Conservation (phyloP, 306 rosid species). For the Prunus kanzakura region DNA sequence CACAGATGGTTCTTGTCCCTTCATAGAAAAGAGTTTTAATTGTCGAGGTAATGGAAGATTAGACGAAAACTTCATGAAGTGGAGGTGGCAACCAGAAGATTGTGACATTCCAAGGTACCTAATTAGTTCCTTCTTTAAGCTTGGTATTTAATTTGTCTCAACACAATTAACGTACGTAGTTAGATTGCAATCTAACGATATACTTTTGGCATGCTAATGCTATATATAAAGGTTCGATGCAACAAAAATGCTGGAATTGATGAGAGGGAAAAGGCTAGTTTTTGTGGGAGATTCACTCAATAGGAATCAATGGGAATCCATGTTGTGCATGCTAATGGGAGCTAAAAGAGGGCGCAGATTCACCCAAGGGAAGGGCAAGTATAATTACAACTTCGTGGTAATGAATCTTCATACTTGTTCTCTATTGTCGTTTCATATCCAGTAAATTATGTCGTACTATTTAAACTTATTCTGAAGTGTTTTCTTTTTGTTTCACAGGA, state of each 20-base stretch:
- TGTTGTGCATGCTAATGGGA: conserved; percentile 75
- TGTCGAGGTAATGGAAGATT: background rate
- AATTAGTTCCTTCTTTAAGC: background rate
- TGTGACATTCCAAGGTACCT: background rate
- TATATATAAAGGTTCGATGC: conserved; percentile 65
- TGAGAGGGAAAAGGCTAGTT: conserved; percentile 88
- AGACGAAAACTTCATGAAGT: conserved; percentile 19
- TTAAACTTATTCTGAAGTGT: conserved; percentile 1
- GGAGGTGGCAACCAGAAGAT: conserved; percentile 45
- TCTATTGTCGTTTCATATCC: conserved; percentile 5
- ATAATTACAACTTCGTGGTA: conserved; percentile 87
- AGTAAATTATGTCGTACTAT: conserved; percentile 1
- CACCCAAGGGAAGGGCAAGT: conserved; percentile 72
- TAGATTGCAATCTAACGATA: background rate
- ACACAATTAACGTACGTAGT: background rate
- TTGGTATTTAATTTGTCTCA: background rate
- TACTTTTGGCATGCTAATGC: background rate
- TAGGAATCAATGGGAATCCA: conserved; percentile 96
- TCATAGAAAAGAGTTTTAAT: conserved; percentile 66
- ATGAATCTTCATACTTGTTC: conserved; percentile 22
- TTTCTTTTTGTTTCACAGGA: conserved; percentile 44
- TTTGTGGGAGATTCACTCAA: conserved; percentile 95
- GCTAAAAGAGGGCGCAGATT: conserved; percentile 72
- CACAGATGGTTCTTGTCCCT: conserved; percentile 59
- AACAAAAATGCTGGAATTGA: conserved; percentile 76